Evolutionary conservation across 1,284 basidiomycete species (phyloP), one percentile per base, ranked within the genome.

Genomic region (Cryptococcus sp.): DNA sequence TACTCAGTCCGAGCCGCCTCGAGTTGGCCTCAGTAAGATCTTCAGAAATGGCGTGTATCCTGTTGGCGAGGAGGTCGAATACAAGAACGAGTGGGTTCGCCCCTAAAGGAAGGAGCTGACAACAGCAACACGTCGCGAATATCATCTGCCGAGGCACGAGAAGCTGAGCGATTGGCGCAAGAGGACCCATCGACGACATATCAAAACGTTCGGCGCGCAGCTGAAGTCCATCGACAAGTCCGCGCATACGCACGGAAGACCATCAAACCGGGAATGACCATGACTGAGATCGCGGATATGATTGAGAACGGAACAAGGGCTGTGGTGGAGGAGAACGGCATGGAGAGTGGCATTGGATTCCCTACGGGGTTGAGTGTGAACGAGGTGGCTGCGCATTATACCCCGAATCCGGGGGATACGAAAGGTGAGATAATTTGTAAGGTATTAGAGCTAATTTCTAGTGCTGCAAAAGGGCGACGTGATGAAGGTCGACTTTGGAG

Each of bases 321-420:
- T 10, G 80, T 98, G 25, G 92, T 96, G 0, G 96, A 99, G 78
- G 92, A 89, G 78, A 85, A 89, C 66, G 93, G 92, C 1, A 79
- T 96, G 26, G 74, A 78, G 50, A 81, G 85, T 58, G 90, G 96
- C 15, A 83, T 99, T 70, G 93, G 94, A 17, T 93, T 99, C 81
- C 96, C 96, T n/a, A 99, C 95, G 2, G 96, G 96, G 38, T 80
- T 99, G 62, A 94, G 87, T 77, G 78, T 94, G 64, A 99, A 99
- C 78, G 84, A 97, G 75, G 91, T 91, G 63, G 96, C 96, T 0
- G 96, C 96, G 26, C 96, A 99, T 79, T 99, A 93, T 76, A 89
- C 91, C 5, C 96, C 96, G 15, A 99, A 99, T 77, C 87, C 93
- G 1, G 93, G 93, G 26, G 95, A 98, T 79, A 95, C 86, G 26